These are phyloP conservation scores for Rhytidhysteron rufulum DNA, from an alignment of 2,329 filamentous ascomycete species.

Conservation along the genomic window DNA sequence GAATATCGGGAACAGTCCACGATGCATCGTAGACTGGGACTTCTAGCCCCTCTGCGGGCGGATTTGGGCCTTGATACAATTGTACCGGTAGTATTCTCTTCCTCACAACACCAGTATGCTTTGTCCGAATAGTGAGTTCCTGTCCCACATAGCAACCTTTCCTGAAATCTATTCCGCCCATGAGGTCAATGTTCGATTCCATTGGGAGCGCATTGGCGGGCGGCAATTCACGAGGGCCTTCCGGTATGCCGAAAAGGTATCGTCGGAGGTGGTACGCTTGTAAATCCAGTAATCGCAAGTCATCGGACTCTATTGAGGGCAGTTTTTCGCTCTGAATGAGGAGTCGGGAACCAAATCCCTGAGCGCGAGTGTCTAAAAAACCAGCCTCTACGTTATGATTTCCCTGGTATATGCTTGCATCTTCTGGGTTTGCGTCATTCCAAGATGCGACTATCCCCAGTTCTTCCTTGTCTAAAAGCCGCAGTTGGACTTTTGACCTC, in stretches of 20 bases:
- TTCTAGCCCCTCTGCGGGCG: conserved; percentile 1
- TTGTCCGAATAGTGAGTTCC: conserved; percentile 91
- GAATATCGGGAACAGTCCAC: conserved; percentile 46
- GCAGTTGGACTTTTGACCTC: conserved; percentile 69
- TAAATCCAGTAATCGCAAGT: conserved; percentile 33
- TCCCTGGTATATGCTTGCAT: not conserved
- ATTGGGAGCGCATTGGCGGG: conserved; percentile 71
- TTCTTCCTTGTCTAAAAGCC: conserved; percentile 61
- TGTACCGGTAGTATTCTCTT: conserved; percentile 82
- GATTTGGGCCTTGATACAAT: conserved; percentile 52
- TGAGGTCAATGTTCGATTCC: conserved; percentile 84
- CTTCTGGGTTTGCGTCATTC: conserved; percentile 39
- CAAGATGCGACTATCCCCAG: conserved; percentile 70
- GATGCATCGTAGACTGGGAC: conserved; percentile 26
- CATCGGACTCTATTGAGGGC: conserved; percentile 31
- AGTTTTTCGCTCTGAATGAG: conserved; percentile 15
- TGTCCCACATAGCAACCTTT: conserved; percentile 98
- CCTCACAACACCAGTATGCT: conserved; percentile 88
- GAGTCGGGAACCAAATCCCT: conserved; percentile 31
- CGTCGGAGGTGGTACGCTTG: conserved; percentile 68
- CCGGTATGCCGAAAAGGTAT: conserved; percentile 76
- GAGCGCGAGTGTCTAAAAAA: conserved; percentile 36
- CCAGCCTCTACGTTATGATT: conserved; percentile 21
- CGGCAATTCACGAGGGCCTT: conserved; percentile 77
- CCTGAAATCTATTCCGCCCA: conserved; percentile 81